These are phyloP conservation scores for Halocafeteria seosinensis DNA, from an alignment of 108 stramenopile species.

Conservation along the genomic window DNA sequence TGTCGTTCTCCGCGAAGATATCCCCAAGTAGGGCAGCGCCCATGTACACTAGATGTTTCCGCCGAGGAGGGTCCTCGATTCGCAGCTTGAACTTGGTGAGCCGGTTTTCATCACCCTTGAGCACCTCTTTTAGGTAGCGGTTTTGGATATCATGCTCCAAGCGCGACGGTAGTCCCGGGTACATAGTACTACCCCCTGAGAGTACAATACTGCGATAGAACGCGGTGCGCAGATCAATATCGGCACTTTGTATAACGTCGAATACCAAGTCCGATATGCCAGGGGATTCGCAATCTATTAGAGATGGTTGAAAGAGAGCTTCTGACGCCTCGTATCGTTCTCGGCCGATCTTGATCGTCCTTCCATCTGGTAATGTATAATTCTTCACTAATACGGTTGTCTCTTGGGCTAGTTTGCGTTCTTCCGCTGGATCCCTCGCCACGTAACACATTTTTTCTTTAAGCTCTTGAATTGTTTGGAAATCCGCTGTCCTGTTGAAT, in stretches of 20 bases:
- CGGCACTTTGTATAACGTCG: constrained; percentile 47
- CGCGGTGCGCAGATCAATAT: constrained; percentile 36
- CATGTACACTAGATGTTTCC: constrained; percentile 51
- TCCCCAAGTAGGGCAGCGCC: constrained; percentile 43
- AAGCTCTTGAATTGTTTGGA: constrained; percentile 35
- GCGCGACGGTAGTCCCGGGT: constrained; percentile 42
- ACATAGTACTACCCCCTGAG: constrained; percentile 39
- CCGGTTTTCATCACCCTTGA: constrained; percentile 35
- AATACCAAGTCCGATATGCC: constrained; percentile 49
- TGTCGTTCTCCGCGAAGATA: constrained; percentile 31
- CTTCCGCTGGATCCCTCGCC: constrained; percentile 30
- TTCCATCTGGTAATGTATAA: constrained; percentile 46
- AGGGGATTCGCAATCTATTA: constrained; percentile 38
- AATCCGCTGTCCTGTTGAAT: constrained; percentile 34
- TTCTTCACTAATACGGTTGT: constrained; percentile 39
- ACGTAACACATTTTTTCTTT: constrained; percentile 39
- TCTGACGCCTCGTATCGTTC: constrained; percentile 54
- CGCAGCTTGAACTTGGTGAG: constrained; percentile 43
- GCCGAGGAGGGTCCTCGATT: constrained; percentile 47
- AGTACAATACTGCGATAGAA: constrained; percentile 49
- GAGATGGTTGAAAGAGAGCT: constrained; percentile 38
- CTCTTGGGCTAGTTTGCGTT: constrained; percentile 42
- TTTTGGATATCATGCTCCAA: constrained; percentile 43
- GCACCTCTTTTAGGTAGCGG: constrained; percentile 40
- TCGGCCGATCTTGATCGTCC: constrained; percentile 42